Conservation (phyloP, 306 rosid genomes). For the Notholithocarpus densiflorus region DNA sequence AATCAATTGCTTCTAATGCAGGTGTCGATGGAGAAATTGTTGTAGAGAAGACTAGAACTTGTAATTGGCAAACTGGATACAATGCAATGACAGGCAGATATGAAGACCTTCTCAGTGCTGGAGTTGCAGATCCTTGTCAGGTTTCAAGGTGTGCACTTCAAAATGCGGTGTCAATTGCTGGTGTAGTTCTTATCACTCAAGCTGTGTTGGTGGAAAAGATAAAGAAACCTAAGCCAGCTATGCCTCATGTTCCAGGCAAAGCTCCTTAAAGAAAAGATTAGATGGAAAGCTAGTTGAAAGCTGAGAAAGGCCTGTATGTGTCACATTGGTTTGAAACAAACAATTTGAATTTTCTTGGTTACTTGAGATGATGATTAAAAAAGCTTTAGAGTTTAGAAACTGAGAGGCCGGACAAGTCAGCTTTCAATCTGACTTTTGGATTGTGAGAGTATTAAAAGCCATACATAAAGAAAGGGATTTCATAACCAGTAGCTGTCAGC, state of each 20-base stretch:
- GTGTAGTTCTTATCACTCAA: conserved; percentile 75
- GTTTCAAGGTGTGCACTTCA: conserved; percentile 92
- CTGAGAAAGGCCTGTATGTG: neutral
- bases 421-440: neutral
- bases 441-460: neutral
- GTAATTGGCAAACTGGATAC: conserved; percentile 76
- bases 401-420: neutral
- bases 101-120: conserved; percentile 84
- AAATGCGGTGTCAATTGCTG: conserved; percentile 79
- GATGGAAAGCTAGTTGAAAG: neutral
- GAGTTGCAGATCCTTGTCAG: conserved; percentile 84
- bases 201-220: conserved; percentile 78
- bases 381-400: neutral
- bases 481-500: neutral
- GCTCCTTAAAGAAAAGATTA: conserved; percentile 32
- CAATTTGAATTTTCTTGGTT: conserved; percentile 3
- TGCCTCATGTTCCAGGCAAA: conserved; percentile 84
- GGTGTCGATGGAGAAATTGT: conserved; percentile 85
- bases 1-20: conserved; percentile 74
- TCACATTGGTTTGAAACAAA: neutral
- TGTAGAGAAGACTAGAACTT: conserved; percentile 65
- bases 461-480: neutral
- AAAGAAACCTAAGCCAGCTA: conserved; percentile 49
- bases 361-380: conserved; percentile 1
- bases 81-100: conserved; percentile 75